Evolutionary conservation across 192 early-diverging fungal species (phyloP).

Genomic region (Gonapodya prolifera): DNA sequence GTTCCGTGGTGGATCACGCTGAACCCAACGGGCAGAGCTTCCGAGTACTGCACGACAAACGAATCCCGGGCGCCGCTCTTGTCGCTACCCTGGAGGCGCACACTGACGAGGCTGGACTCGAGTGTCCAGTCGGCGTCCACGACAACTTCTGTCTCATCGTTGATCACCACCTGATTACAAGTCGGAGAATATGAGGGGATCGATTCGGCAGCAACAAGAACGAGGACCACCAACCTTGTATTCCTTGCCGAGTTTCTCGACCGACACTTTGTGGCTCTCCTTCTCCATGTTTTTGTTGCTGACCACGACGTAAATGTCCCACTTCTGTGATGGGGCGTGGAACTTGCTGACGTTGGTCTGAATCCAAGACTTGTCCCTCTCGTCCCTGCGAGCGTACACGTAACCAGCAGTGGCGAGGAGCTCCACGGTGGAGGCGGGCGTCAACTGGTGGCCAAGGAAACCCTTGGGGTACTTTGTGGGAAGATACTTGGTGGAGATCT

Average conservation of each 20-base stretch:
- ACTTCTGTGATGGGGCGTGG: conserved; percentile 15
- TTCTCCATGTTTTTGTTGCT: conserved; percentile 20
- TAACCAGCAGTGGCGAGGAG: conserved; percentile 53
- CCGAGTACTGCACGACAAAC: conserved; percentile 58
- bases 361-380: conserved; percentile 44
- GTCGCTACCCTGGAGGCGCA: conserved; percentile 21
- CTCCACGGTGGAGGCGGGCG: conserved; percentile 27
- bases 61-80: conserved; percentile 8
- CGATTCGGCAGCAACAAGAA: background rate
- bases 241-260: conserved; percentile 4
- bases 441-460: conserved; percentile 64
- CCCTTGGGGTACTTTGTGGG: conserved; percentile 79
- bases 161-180: conserved; percentile 3
- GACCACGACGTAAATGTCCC: conserved; percentile 32
- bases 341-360: conserved; percentile 20
- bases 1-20: conserved; percentile 71
- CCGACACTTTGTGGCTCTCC: conserved; percentile 5
- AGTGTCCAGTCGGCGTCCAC: conserved; percentile 54
- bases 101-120: conserved; percentile 57
- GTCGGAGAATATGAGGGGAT: background rate
- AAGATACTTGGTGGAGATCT: conserved; percentile 74
- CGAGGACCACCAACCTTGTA: background rate
- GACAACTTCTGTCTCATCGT: conserved; percentile 9
- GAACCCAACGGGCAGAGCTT: conserved; percentile 59
- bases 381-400: conserved; percentile 53